A percentile compares a stretch with the other conserved stretches of the same genome.
Conservation (phyloP, 1,284 basidiomycete genomes). For the Ganoderma sinense region DNA sequence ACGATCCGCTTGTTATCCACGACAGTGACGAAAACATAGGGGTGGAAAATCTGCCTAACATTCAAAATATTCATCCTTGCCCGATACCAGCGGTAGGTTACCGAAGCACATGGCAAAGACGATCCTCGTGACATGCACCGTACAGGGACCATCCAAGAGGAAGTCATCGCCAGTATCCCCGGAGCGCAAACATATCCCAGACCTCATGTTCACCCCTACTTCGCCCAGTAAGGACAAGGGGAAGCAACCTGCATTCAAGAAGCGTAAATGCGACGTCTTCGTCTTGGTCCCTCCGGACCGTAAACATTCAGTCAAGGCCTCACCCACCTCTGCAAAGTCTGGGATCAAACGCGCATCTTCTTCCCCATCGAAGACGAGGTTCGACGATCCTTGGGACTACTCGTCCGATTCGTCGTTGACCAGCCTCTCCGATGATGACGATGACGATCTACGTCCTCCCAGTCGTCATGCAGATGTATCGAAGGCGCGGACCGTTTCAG, state of each 20-base stretch:
- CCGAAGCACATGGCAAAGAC: not conserved
- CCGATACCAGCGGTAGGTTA: not conserved
- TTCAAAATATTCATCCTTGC: not conserved
- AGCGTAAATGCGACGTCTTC: not conserved
- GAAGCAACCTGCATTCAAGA: not conserved
- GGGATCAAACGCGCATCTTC: not conserved
- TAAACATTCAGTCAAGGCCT: not conserved
- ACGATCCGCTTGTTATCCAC: not conserved
- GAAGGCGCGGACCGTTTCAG: too few species aligned
- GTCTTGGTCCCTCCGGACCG: not conserved
- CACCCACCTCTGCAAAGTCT: not conserved
- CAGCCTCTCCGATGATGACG: not conserved
- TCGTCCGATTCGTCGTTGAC: slow-evolving; percentile 2
- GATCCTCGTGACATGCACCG: not conserved
- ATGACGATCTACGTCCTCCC: not conserved
- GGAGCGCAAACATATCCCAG: not conserved
- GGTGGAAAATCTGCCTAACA: too few species aligned
- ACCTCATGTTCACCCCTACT: not conserved
- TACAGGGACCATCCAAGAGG: not conserved
- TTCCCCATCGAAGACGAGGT: not conserved
- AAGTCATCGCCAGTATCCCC: not conserved
- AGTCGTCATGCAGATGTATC: not conserved
- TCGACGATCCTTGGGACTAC: not conserved
- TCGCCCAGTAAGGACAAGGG: not conserved
- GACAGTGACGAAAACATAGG: not conserved